Evolutionary conservation across 495 filamentous ascomycete genomes (phyloP), one percentile per base, ranked within the genome.

Genomic region (Pyrenopolyporus hunteri): DNA sequence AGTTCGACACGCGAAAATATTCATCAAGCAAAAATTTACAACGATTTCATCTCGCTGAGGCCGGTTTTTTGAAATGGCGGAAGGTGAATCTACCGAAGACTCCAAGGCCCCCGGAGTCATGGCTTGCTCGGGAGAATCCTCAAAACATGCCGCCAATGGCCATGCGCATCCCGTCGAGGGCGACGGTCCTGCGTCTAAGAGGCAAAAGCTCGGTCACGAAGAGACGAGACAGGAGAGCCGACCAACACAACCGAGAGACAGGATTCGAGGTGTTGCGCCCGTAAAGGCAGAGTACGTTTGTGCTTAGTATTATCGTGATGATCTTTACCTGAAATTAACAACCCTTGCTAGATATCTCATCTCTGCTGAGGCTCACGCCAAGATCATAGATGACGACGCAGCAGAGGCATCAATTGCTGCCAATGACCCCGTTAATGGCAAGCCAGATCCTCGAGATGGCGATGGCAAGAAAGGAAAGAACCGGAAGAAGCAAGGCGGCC

Each of bases 231-330:
- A 75, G 63, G 72, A 73, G 43, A 57, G 43, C 46, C 50, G 57
- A 42, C 71, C 58, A 25, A 6, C 31, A 46, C 64, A 69, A 67
- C 67, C 61, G 31, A 64, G 59, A 58, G 73, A 69, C 64, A 83
- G 76, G 72, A 80, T 60, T 51, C 78, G 84, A 68, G 93, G 93
- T 25, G 80, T 93, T 56, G 91, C 91, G 26, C 83, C 86, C 1
- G 87, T 98, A 67, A 97, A 96, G 73, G 67, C 83, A 55, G 93
- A 97, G 90, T 97, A 74, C 71, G 84, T 74, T 45, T 22, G 6
- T 31, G 7, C 36, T 13, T 5, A 0, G 36, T 23, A 43, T 6
- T 8, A 2, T 28, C 14, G 23, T 40, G 4, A 13, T 47, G 19
- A 1, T 50, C 43, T 19, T 22, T 20, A 16, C 11, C 6, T 11